phyloP scores from a whole-genome alignment of 768 basidiomycete genomes.

The Lactarius evosmus region DNA sequence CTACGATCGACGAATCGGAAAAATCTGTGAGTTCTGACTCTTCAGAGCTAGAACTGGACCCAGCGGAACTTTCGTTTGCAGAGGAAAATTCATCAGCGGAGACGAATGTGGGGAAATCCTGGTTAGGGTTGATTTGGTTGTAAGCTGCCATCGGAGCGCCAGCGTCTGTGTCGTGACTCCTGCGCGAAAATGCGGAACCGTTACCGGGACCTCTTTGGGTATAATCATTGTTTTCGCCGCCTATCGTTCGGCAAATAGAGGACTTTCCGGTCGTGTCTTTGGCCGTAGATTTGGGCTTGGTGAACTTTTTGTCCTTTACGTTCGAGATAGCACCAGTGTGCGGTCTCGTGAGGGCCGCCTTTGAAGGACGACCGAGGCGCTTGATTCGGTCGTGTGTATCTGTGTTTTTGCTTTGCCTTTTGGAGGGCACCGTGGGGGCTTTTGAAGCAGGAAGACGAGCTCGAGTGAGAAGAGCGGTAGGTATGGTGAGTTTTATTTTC shows the following conservation, averaged over 20 bases:
- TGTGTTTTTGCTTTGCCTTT: conserved; percentile 19
- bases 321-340: not conserved
- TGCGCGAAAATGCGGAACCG: conserved; percentile 16
- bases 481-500: conserved; percentile 30
- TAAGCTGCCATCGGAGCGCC: conserved; percentile 12
- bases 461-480: conserved; percentile 26
- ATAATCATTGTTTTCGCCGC: conserved; percentile 13
- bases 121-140: conserved; percentile 8
- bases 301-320: conserved; percentile 16
- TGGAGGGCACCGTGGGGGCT: conserved; percentile 4
- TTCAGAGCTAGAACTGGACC: conserved; percentile 22
- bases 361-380: conserved; percentile 17
- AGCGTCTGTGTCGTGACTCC: conserved; percentile 18
- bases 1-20: conserved; percentile 26
- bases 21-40: conserved; percentile 24
- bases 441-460: conserved; percentile 10
- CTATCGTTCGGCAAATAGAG: conserved; percentile 3
- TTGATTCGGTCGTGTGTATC: conserved; percentile 16
- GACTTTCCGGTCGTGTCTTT: conserved; percentile 28
- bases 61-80: conserved; percentile 35
- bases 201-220: conserved; percentile 5
- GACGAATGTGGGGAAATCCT: conserved; percentile 27
- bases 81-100: conserved; percentile 29
- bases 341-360: not conserved
- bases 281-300: conserved; percentile 18